A percentile compares a stretch with the other conserved stretches of the same genome.
Evolutionary conservation across 768 basidiomycete genomes (phyloP).

Genomic region (Cystobasidium onofrii): DNA sequence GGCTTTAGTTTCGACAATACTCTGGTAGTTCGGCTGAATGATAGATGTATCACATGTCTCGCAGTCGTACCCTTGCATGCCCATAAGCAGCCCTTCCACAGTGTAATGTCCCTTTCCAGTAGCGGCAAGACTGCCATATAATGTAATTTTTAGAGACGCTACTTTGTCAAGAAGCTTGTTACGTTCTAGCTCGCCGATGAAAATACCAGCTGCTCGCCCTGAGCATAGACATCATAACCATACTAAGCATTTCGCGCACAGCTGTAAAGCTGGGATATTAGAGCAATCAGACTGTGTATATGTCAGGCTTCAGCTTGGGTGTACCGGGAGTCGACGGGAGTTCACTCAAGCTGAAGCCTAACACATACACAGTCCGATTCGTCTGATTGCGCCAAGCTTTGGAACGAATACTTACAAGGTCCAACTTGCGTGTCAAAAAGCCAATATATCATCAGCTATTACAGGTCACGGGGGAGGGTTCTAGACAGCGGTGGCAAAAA

Average conservation of each 20-base stretch:
- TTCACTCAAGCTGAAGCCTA: too few species aligned
- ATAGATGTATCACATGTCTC: slow-evolving; percentile 88
- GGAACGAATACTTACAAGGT: neutral
- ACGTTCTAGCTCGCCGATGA: slow-evolving; percentile 65
- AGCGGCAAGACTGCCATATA: slow-evolving; percentile 82
- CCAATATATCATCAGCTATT: neutral
- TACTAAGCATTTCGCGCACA: neutral
- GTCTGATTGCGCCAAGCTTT: too few species aligned
- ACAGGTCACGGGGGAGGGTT: neutral
- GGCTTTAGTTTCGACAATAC: neutral
- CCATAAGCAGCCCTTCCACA: slow-evolving; percentile 28
- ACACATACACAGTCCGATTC: too few species aligned
- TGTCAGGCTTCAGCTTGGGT: too few species aligned
- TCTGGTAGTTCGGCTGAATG: slow-evolving; percentile 57
- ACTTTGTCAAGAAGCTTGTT: slow-evolving; percentile 64
- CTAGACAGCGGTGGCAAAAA: neutral
- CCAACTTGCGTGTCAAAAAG: neutral
- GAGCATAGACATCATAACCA: slow-evolving; percentile 52
- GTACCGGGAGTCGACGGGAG: too few species aligned
- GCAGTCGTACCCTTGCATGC: slow-evolving; percentile 55
- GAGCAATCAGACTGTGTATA: too few species aligned
- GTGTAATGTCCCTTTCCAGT: slow-evolving; percentile 53
- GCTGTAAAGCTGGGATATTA: too few species aligned
- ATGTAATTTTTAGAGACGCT: slow-evolving; percentile 66
- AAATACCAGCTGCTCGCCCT: slow-evolving; percentile 89